These are phyloP conservation scores for Pseudogymnoascus sp. DNA, from an alignment of 2,329 filamentous ascomycete genomes.

Conservation along the genomic window DNA sequence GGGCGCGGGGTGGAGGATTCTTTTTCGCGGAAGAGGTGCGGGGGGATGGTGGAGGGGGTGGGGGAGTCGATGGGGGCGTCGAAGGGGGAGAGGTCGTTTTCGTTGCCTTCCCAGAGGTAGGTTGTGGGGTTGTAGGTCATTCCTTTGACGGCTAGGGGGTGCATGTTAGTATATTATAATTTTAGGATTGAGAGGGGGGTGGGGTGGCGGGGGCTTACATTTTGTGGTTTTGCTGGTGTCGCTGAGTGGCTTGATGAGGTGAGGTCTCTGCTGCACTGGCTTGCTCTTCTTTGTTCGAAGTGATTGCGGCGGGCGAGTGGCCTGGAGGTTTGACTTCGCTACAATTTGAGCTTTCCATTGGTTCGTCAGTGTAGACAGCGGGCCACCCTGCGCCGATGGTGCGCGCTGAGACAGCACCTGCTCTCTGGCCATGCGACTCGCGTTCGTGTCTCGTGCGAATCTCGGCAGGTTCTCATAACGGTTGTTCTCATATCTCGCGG, in stretches of 20 bases:
- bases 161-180: slow-evolving; percentile 25
- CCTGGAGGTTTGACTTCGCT: slow-evolving; percentile 35
- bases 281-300: slow-evolving; percentile 48
- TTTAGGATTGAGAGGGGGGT: background rate
- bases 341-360: slow-evolving; percentile 31
- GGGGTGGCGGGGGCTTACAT: slow-evolving; percentile 47
- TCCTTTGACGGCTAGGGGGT: slow-evolving; percentile 65
- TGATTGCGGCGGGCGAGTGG: slow-evolving; percentile 31
- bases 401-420: slow-evolving; percentile 52
- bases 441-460: slow-evolving; percentile 58
- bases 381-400: slow-evolving; percentile 39
- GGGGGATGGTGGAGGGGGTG: slow-evolving; percentile 39
- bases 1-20: slow-evolving; percentile 53
- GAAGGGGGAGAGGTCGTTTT: slow-evolving; percentile 74
- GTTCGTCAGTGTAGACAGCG: slow-evolving; percentile 40
- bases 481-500: slow-evolving; percentile 35
- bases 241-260: slow-evolving; percentile 79
- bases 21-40: slow-evolving; percentile 43
- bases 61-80: slow-evolving; percentile 54
- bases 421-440: slow-evolving; percentile 58
- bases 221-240: slow-evolving; percentile 67
- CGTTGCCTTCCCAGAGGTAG: slow-evolving; percentile 93
- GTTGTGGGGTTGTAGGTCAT: slow-evolving; percentile 91
- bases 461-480: slow-evolving; percentile 46
- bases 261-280: slow-evolving; percentile 63